Percentiles rank a stretch among this genome's conserved stretches.
Evolutionary conservation across 2,329 filamentous ascomycete species (phyloP).

Genomic region (Dactylellina drechsleri): DNA sequence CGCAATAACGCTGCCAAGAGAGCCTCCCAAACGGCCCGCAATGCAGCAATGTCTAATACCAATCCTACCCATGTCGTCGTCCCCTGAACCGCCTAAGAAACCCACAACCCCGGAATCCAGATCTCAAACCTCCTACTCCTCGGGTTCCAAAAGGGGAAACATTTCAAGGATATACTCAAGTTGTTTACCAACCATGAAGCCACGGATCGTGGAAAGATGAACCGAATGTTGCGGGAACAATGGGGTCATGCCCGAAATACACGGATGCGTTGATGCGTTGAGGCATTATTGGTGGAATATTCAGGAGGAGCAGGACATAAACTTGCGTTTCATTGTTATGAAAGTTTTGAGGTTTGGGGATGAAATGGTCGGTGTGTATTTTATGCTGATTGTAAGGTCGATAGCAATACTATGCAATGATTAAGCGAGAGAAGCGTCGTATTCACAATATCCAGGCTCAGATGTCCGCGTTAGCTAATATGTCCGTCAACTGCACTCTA

Average conservation of each 20-base stretch:
- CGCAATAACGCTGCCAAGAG: too few relatives aligned
- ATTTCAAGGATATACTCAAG: constrained; percentile 27
- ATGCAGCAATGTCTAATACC: too few relatives aligned
- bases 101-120: background rate
- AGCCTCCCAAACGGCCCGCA: too few relatives aligned
- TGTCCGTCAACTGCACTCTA: too few relatives aligned
- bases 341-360: background rate
- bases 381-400: too few relatives aligned
- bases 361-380: background rate
- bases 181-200: constrained; percentile 10
- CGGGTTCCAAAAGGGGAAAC: constrained; percentile 15
- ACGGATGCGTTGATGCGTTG: constrained; percentile 10
- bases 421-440: too few relatives aligned
- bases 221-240: constrained; percentile 14
- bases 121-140: constrained; percentile 24
- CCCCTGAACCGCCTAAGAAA: too few relatives aligned
- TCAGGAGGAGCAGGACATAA: constrained; percentile 17
- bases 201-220: constrained; percentile 14
- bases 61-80: too few relatives aligned
- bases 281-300: constrained; percentile 26
- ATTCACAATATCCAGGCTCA: too few relatives aligned
- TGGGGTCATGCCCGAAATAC: constrained; percentile 26
- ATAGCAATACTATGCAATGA: too few relatives aligned
- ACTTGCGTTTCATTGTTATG: background rate
- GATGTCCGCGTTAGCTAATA: too few relatives aligned